Evolutionary conservation across 148 eudicot genomes (phyloP).

Genomic region (Simmondsia chinensis): DNA sequence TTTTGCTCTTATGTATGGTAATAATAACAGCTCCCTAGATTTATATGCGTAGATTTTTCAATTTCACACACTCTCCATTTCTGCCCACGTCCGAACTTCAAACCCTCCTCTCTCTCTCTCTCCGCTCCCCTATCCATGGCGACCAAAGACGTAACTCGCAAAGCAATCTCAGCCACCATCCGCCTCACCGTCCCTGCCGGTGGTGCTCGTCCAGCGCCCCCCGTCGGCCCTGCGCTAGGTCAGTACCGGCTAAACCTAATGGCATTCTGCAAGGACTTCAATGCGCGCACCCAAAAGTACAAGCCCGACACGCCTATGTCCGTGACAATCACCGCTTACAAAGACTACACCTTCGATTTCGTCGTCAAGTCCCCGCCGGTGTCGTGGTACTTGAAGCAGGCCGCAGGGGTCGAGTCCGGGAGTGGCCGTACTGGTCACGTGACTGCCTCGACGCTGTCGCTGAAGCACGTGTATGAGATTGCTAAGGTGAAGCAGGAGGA

Average conservation of each 20-base stretch:
- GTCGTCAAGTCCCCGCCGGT: slow-evolving; percentile 65
- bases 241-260: slow-evolving; percentile 73
- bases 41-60: too few relatives aligned
- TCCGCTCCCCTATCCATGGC: slow-evolving; percentile 21
- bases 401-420: slow-evolving; percentile 69
- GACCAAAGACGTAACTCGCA: slow-evolving; percentile 60
- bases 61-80: too few relatives aligned
- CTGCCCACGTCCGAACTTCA: neutral
- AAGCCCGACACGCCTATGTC: slow-evolving; percentile 82
- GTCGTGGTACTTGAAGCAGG: slow-evolving; percentile 75
- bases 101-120: neutral
- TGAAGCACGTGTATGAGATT: slow-evolving; percentile 80
- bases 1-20: too few relatives aligned
- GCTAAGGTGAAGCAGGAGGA: slow-evolving; percentile 76
- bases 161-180: slow-evolving; percentile 75
- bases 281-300: slow-evolving; percentile 81
- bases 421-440: slow-evolving; percentile 68
- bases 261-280: slow-evolving; percentile 95
- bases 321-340: slow-evolving; percentile 66
- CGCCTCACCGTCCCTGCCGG: slow-evolving; percentile 87
- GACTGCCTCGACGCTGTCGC: slow-evolving; percentile 35
- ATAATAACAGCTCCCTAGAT: too few relatives aligned
- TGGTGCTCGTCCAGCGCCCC: slow-evolving; percentile 71
- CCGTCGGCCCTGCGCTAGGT: slow-evolving; percentile 80
- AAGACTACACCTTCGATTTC: slow-evolving; percentile 80